Base-by-base conservation (phyloP, 1,284 basidiomycete species). In the Rhodotorula sp. region DNA sequence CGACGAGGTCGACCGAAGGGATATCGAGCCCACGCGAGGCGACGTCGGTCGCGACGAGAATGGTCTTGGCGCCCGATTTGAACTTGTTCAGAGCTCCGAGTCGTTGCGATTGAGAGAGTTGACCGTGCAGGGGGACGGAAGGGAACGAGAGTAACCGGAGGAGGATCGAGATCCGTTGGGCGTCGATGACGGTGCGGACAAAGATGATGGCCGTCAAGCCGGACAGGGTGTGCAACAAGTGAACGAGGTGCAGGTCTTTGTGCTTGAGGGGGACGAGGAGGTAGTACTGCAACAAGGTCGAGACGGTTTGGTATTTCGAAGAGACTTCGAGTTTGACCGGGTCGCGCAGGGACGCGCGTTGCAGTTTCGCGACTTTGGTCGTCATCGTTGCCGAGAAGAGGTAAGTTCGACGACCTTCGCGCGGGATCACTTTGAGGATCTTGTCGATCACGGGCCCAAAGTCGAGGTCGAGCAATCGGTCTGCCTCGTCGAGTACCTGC, bases 321-420 rank as follows among this genome's bases (percentile, higher is more conserved):
- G 89, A 92, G 3, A 96, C 93, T 82, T 99, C 94, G 12, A 99
- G 89, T 74, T 92, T 87, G n/a, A 97, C 88, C 12, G 96, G 96
- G 80, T 96, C 96, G 64, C 88, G 87, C 78, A 99, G 84, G 84
- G 91, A 93, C n/a, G 96, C 95, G 66, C 96, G 84, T 80, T 99
- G 95, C 14, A 99, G 84, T 81, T 99, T 98, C 33, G 93, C 94
- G 17, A 99, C 94, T 82, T 98, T 99, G 30, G 93, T 96, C 4
- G 95, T 97, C 95, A 99, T 99, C n/a, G 96, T 99, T 1, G 96
- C 96, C 22, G 94, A 96, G 84, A 96, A 99, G 2, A 99, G 86
- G 80, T 95, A 98, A 0, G 96, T 99, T 48, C 89, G 91, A 29
- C 96, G 87, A 44, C 71, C 65, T 78, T 99, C 95, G 78, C 89